Conservation (phyloP, 1,284 basidiomycete species). For the Hymenochaete sp. region DNA sequence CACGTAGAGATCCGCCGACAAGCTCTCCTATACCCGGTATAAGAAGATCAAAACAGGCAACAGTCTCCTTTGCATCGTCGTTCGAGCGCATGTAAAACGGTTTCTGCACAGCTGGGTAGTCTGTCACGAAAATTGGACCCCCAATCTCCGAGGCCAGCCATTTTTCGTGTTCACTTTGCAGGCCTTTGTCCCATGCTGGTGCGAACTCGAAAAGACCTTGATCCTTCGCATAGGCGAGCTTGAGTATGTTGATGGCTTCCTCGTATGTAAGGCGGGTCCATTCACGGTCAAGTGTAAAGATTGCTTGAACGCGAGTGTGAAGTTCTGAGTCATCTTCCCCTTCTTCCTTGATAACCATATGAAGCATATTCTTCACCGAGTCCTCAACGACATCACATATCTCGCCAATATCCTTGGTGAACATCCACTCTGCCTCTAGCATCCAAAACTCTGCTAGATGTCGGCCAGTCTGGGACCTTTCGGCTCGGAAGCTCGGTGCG, state of each 20-base stretch:
- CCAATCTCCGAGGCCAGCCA: conserved; percentile 70
- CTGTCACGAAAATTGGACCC: conserved; percentile 84
- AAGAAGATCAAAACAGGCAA: conserved; percentile 91
- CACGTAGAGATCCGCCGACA: conserved; percentile 84
- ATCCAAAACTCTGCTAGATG: conserved; percentile 99
- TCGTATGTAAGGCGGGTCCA: conserved; percentile 82
- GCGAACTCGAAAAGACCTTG: conserved; percentile 41
- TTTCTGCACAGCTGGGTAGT: conserved; percentile 79
- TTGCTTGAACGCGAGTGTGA: conserved; percentile 26
- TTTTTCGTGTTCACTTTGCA: conserved; percentile 89
- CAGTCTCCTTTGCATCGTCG: conserved; percentile 40
- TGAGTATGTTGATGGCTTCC: conserved; percentile 61
- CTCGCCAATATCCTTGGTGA: conserved; percentile 38
- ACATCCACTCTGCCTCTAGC: conserved; percentile 89
- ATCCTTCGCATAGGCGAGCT: conserved; percentile 25
- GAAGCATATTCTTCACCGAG: conserved; percentile 43
- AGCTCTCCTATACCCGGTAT: conserved; percentile 87
- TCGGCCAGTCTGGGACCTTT: conserved; percentile 80
- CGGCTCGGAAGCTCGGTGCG: conserved; percentile 89
- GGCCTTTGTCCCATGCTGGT: conserved; percentile 61
- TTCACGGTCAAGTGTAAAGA: conserved; percentile 27
- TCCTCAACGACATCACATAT: conserved; percentile 70
- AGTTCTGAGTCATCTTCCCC: conserved; percentile 28
- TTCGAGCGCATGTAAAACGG: conserved; percentile 94
- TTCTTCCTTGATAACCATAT: conserved; percentile 28